phyloP scores from a whole-genome alignment of 345 rosid genomes.

The Lumnitzera racemosa region DNA sequence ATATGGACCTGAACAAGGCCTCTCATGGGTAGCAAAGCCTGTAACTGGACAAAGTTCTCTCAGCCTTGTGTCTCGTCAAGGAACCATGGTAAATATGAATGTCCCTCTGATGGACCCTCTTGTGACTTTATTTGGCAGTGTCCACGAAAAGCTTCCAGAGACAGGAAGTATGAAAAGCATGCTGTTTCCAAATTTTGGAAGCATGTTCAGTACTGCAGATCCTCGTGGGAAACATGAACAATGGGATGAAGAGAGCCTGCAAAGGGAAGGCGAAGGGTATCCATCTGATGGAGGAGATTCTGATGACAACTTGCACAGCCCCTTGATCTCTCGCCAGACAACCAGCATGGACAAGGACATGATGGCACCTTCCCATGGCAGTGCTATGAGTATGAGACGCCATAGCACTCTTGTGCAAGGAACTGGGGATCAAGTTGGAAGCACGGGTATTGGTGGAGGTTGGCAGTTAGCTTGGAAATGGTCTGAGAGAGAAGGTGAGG shows the following conservation, averaged over 20 bases:
- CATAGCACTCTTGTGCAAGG: constrained; percentile 73
- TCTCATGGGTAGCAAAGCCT: constrained; percentile 84
- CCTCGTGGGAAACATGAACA: constrained; percentile 51
- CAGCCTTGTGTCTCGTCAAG: constrained; percentile 64
- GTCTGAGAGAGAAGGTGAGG: constrained; percentile 59
- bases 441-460: constrained; percentile 91
- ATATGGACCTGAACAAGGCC: constrained; percentile 74
- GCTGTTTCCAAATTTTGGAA: constrained; percentile 76
- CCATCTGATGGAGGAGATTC: constrained; percentile 54
- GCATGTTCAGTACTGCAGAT: constrained; percentile 77
- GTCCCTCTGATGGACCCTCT: constrained; percentile 81
- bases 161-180: constrained; percentile 70
- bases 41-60: constrained; percentile 77
- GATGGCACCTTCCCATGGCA: constrained; percentile 55
- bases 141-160: constrained; percentile 86
- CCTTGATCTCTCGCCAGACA: constrained; percentile 85
- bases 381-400: constrained; percentile 62
- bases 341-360: constrained; percentile 81
- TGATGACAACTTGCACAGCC: constrained; percentile 76
- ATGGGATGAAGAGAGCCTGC: constrained; percentile 88
- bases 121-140: constrained; percentile 79
- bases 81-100: constrained; percentile 66
- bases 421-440: constrained; percentile 43
- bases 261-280: constrained; percentile 53
- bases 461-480: constrained; percentile 98